A percentile compares a stretch with the other conserved stretches of the same genome.
Evolutionary conservation across 169 alveolate species (phyloP).

Genomic region (Cardiosporidium cionae): DNA sequence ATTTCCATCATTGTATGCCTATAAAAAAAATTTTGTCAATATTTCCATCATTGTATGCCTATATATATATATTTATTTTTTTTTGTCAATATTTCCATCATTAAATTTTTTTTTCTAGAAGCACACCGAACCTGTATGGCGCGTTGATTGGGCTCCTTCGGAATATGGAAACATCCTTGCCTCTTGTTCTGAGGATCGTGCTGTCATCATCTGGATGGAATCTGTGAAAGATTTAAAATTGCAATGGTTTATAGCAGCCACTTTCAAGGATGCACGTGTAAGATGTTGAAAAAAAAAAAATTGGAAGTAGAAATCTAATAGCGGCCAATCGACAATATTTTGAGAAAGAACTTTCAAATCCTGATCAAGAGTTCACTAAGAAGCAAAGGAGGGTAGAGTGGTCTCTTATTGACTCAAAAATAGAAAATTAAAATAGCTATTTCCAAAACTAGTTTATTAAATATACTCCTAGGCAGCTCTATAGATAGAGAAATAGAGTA

Average conservation of each 20-base stretch:
- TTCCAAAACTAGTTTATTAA: neutral
- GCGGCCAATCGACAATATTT: too few species aligned
- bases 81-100: neutral
- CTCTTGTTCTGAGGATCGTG: neutral
- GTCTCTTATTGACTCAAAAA: neutral
- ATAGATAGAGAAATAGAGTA: too few species aligned
- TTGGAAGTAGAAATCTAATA: too few species aligned
- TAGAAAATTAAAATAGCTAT: neutral
- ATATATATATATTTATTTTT: neutral
- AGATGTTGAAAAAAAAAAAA: too few species aligned
- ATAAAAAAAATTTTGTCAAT: neutral
- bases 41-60: neutral
- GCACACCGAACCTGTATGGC: neutral
- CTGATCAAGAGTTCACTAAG: neutral
- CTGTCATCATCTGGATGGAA: neutral
- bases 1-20: neutral
- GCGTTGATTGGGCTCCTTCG: neutral
- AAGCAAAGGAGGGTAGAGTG: neutral
- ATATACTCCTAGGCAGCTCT: too few species aligned
- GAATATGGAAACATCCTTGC: neutral
- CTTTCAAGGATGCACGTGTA: neutral
- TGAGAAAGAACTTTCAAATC: neutral
- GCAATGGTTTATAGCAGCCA: neutral
- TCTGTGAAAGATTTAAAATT: neutral
- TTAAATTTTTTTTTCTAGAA: neutral